A percentile compares a stretch with the other conserved stretches of the same genome.
phyloP scores from a whole-genome alignment of 2,329 filamentous ascomycete genomes.

The Ophiognomonia clavigignenti-juglandacearum region DNA sequence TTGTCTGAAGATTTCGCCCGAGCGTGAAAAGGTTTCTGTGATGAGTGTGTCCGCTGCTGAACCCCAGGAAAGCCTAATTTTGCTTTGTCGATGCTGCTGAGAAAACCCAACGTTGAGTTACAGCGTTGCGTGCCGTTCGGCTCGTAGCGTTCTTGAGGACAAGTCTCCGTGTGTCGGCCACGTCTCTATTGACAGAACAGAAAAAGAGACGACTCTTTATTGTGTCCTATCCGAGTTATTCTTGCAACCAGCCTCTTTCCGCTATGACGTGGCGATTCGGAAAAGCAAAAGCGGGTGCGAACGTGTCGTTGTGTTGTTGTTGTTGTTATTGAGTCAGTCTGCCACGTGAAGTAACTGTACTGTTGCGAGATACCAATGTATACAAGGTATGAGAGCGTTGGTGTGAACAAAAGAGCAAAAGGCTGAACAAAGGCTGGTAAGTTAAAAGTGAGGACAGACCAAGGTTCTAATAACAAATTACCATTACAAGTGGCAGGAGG shows the following conservation, averaged over 20 bases:
- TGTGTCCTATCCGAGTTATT: no score
- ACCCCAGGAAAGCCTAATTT: neutral
- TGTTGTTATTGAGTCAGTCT: neutral
- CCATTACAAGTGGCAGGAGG: conserved; percentile 8
- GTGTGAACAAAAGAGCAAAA: neutral
- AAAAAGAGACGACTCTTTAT: no score
- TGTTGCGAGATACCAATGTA: no score
- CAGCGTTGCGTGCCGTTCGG: neutral
- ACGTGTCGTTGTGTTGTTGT: neutral
- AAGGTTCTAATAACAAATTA: conserved; percentile 14
- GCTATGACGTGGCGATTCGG: neutral
- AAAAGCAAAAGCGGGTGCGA: neutral
- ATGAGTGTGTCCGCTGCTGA: neutral
- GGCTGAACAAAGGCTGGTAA: neutral
- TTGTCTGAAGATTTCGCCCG: neutral
- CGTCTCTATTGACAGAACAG: no score
- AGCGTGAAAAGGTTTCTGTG: neutral
- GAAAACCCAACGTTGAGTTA: neutral
- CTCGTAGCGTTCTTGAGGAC: neutral
- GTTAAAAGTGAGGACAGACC: conserved; percentile 3
- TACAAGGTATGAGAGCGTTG: no score
- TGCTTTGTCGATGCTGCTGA: neutral
- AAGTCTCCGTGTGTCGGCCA: neutral
- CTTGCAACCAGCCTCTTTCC: no score
- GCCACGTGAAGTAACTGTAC: conserved; percentile 6